phyloP scores from a whole-genome alignment of 257 asterid species.

The Eucommia ulmoides region DNA sequence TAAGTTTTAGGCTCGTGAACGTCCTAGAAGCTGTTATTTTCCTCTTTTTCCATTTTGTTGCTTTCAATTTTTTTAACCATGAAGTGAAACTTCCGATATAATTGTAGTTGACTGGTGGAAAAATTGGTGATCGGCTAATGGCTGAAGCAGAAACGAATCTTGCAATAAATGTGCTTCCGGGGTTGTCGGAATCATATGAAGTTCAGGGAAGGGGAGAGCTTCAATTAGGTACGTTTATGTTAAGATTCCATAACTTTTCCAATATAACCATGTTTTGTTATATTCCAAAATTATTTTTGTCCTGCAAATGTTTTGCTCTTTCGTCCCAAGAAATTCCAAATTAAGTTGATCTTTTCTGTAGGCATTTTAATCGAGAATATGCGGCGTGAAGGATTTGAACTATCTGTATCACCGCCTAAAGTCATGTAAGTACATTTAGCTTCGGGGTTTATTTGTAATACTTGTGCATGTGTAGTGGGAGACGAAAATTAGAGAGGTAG shows the following conservation, averaged over 20 bases:
- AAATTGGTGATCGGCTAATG: conserved; percentile 84
- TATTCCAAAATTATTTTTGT: conserved; percentile 3
- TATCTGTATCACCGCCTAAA: conserved; percentile 95
- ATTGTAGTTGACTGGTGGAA: conserved; percentile 85
- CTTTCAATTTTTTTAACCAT: too few relatives aligned
- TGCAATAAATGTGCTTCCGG: conserved; percentile 84
- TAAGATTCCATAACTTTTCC: too few relatives aligned
- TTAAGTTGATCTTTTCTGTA: too few relatives aligned
- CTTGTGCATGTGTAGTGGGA: too few relatives aligned
- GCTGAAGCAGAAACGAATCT: conserved; percentile 98
- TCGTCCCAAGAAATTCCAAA: too few relatives aligned
- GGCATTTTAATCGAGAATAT: conserved; percentile 96
- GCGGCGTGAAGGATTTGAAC: conserved; percentile 98
- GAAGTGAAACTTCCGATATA: background rate
- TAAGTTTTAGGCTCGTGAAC: background rate
- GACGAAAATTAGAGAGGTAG: too few relatives aligned
- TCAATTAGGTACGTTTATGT: conserved; percentile 72
- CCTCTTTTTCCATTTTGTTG: too few relatives aligned
- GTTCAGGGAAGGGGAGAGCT: conserved; percentile 99
- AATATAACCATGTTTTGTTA: too few relatives aligned
- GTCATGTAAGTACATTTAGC: conserved; percentile 84
- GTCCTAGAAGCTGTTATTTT: background rate
- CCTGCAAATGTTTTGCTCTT: background rate
- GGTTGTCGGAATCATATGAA: conserved; percentile 84
- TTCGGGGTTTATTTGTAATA: too few relatives aligned